phyloP scores from a whole-genome alignment of 2,329 filamentous ascomycete species.

The Calonectria pseudoreteaudii region DNA sequence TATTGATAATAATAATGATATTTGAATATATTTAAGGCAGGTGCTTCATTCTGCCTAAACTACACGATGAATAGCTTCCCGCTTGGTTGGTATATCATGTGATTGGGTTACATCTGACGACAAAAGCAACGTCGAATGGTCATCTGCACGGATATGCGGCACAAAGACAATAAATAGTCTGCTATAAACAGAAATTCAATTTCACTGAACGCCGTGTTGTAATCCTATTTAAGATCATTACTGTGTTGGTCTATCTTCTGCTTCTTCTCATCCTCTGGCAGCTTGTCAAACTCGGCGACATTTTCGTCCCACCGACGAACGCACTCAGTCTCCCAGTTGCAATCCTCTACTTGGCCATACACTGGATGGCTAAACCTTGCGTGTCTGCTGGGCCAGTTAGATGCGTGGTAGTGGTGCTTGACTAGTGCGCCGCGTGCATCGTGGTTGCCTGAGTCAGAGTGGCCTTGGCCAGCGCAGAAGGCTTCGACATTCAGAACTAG shows the following conservation, averaged over 20 bases:
- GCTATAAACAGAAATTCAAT: background rate
- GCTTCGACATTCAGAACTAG: constrained; percentile 78
- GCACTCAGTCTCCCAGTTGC: constrained; percentile 76
- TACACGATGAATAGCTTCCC: background rate
- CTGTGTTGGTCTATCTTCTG: constrained; percentile 54
- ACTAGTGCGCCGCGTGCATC: constrained; percentile 74
- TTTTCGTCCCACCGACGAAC: constrained; percentile 75
- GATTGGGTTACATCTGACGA: background rate
- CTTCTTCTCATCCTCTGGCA: constrained; percentile 70
- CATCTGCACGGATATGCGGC: background rate
- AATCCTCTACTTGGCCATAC: constrained; percentile 77
- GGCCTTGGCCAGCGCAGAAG: constrained; percentile 79
- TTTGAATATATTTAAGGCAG: background rate
- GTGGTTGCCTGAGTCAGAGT: constrained; percentile 79
- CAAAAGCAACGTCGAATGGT: background rate
- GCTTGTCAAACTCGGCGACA: constrained; percentile 68
- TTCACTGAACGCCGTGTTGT: background rate
- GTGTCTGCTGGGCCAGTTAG: constrained; percentile 76
- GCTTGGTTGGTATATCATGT: background rate
- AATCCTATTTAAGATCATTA: background rate
- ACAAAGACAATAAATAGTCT: background rate
- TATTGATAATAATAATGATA: background rate
- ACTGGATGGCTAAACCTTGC: constrained; percentile 75
- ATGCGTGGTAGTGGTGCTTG: constrained; percentile 81
- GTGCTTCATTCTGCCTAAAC: background rate